Evolutionary conservation across 2,329 filamentous ascomycete genomes (phyloP), one percentile per base, ranked within the genome.

Genomic region (Dothidotthia symphoricarpi): DNA sequence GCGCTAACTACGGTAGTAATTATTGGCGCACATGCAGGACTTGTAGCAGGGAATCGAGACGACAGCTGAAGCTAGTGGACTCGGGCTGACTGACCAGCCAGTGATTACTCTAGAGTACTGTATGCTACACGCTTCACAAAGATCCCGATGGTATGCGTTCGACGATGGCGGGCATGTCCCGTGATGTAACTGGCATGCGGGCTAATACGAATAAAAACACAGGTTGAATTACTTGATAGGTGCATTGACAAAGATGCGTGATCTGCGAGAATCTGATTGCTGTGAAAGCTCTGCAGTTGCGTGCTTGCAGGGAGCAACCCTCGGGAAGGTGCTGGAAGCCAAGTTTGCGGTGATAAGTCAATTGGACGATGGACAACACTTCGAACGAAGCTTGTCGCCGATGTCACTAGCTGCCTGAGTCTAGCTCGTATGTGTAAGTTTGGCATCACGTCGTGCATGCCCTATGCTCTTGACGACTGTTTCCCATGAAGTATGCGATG

Each of bases 341-440:
- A 41, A 24, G 26, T 29, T 39, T 22, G 31, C 30, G 28, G 24
- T 26, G 13, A 26, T 39, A 19, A 25, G 22, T 26, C 26, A 39
- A 45, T 22, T 56, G 48, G 46, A 42, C 39, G 41, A 27, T 15
- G 12, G 28, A 34, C 32, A 28, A 46, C 43, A 45, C 51, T 56
- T 49, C 40, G 51, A 41, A 53, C 19, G 54, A 58, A 55, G 57
- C 57, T 59, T 61, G 59, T 59, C 55, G 53, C 9, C 19, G 19
- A 38, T 39, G 31, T 43, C 40, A 49, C 49, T 50, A 52, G 55
- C 44, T 39, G 43, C 35, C 34, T 35, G 39, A 34, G 30, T 5
- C 9, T 9, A 9, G 19, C 19, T 22, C 19, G 19, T 22, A 9
- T 9, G 19, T 9, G 9, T 22, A 5, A 22, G 5, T 5, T 22